Percentiles rank a stretch among this genome's conserved stretches.
Conservation (phyloP, 257 asterid species). For the Nicotiana undulata region DNA sequence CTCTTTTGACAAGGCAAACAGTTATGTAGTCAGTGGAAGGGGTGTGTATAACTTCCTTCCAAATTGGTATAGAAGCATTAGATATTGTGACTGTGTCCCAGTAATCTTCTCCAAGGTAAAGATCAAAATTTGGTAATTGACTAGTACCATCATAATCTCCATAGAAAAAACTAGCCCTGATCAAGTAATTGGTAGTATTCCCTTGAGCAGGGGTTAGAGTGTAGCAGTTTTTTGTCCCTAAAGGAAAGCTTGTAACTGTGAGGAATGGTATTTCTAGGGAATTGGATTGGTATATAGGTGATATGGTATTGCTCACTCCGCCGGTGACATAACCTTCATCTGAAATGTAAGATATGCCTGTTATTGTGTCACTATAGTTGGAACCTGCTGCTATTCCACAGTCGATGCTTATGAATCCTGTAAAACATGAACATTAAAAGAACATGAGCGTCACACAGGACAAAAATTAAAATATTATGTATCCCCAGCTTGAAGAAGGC, state of each 20-base stretch:
- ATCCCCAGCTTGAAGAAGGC: background rate
- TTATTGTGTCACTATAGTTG: conserved; percentile 8
- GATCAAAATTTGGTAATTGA: conserved; percentile 3
- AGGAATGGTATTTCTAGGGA: background rate
- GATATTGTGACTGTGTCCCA: conserved; percentile 1
- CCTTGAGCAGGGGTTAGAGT: conserved; percentile 16
- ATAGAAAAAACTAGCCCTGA: conserved; percentile 10
- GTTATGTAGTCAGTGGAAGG: too few species aligned
- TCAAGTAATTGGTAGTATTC: conserved; percentile 7
- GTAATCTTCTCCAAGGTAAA: conserved; percentile 8
- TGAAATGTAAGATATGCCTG: conserved; percentile 8
- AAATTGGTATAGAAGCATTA: background rate
- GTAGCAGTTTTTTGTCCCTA: conserved; percentile 20
- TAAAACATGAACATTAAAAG: background rate
- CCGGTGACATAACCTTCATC: conserved; percentile 13
- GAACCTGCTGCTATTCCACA: conserved; percentile 15
- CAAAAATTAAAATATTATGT: background rate
- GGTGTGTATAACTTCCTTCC: too few species aligned
- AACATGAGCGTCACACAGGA: background rate
- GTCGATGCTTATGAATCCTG: conserved; percentile 27
- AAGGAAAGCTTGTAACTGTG: conserved; percentile 20
- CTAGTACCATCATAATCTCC: conserved; percentile 14
- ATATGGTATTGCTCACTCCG: conserved; percentile 5
- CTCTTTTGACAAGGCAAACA: background rate
- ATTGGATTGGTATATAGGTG: background rate